A percentile compares a stretch with the other conserved stretches of the same genome.
These are phyloP conservation scores for Aspergillus quadricinctus DNA, from an alignment of 2,329 filamentous ascomycete genomes.

Conservation along the genomic window DNA sequence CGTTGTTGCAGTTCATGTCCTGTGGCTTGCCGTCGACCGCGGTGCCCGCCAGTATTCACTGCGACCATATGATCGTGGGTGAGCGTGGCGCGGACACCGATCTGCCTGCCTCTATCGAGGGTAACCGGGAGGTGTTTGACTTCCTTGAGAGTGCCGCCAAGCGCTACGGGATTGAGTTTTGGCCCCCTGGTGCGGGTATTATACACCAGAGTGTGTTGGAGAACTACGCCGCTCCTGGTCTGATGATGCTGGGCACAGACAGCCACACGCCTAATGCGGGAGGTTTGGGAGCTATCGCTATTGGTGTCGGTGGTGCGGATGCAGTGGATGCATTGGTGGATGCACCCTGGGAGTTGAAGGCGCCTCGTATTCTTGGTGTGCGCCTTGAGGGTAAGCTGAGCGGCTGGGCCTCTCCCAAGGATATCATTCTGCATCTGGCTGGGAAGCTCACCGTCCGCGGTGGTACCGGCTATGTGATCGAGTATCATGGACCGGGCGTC, in stretches of 20 bases:
- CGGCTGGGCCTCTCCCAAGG: constrained; percentile 92
- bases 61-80: constrained; percentile 97
- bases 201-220: constrained; percentile 98
- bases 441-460: constrained; percentile 88
- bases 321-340: constrained; percentile 95
- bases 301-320: constrained; percentile 95
- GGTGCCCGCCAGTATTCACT: constrained; percentile 96
- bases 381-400: constrained; percentile 75
- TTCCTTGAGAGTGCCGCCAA: constrained; percentile 90
- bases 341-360: constrained; percentile 95
- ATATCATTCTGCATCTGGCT: constrained; percentile 85
- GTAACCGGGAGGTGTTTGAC: constrained; percentile 96
- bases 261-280: constrained; percentile 98
- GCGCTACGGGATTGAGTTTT: constrained; percentile 93
- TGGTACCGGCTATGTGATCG: constrained; percentile 89
- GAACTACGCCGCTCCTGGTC: constrained; percentile 92
- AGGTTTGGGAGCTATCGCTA: constrained; percentile 86
- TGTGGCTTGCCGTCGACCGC: constrained; percentile 85
- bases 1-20: constrained; percentile 95
- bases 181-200: constrained; percentile 88
- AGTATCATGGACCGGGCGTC: constrained; percentile 88
- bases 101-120: constrained; percentile 75
- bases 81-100: constrained; percentile 85
- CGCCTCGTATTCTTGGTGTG: constrained; percentile 84
- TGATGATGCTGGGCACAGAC: constrained; percentile 99